Conservation (phyloP, 2,329 filamentous ascomycete genomes). For the Elsinoe batatas region DNA sequence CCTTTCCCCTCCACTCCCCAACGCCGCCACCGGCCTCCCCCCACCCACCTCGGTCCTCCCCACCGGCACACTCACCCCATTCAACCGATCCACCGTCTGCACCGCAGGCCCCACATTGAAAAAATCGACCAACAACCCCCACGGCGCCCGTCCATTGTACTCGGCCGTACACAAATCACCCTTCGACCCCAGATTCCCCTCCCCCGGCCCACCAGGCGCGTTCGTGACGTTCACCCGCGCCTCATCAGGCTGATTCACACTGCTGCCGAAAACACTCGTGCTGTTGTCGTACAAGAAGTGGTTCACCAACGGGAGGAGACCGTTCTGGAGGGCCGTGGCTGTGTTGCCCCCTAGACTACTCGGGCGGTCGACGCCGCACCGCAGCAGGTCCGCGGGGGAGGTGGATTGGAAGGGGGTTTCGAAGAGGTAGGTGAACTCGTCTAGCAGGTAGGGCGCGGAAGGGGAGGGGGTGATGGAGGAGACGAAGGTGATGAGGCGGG, state of each 20-base stretch:
- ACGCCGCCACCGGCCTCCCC: not conserved
- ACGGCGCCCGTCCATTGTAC: slow-evolving; percentile 57
- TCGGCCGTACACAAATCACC: slow-evolving; percentile 44
- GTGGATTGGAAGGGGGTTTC: slow-evolving; percentile 62
- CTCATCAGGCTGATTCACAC: slow-evolving; percentile 51
- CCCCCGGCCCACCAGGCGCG: slow-evolving; percentile 42
- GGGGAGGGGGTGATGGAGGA: slow-evolving; percentile 36
- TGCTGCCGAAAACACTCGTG: slow-evolving; percentile 38
- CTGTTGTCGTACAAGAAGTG: slow-evolving; percentile 60
- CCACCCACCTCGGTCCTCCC: slow-evolving; percentile 30
- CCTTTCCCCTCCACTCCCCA: not conserved
- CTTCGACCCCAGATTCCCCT: slow-evolving; percentile 42
- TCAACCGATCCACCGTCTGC: slow-evolving; percentile 57
- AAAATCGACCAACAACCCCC: slow-evolving; percentile 70
- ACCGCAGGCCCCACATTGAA: slow-evolving; percentile 64
- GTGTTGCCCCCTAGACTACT: slow-evolving; percentile 39
- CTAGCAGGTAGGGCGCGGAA: slow-evolving; percentile 48
- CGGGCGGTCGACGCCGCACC: slow-evolving; percentile 59
- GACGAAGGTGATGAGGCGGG: slow-evolving; percentile 59
- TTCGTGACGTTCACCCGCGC: slow-evolving; percentile 56
- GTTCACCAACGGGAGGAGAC: slow-evolving; percentile 64
- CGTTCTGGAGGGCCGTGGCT: slow-evolving; percentile 42
- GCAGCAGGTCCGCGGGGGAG: slow-evolving; percentile 53
- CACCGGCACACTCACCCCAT: slow-evolving; percentile 41
- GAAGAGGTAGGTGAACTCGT: slow-evolving; percentile 59